Evolutionary conservation across 2,329 filamentous ascomycete genomes (phyloP).

Genomic region (Akanthomyces muscarius): DNA sequence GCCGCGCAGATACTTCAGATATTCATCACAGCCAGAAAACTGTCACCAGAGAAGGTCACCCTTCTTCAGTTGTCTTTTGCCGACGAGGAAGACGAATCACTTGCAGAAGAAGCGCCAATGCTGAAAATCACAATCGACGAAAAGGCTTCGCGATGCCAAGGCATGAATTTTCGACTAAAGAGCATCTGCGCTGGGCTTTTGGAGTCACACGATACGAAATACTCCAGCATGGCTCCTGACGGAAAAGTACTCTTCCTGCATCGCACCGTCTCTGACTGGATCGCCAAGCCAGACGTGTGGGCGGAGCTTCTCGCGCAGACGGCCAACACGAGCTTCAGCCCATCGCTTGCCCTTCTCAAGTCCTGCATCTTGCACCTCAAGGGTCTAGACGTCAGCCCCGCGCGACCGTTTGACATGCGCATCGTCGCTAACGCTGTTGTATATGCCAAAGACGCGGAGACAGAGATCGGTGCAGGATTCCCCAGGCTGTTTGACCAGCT

Average conservation of each 20-base stretch:
- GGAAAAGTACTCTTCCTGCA: constrained; percentile 4
- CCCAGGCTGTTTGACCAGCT: constrained; percentile 4
- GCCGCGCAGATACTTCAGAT: constrained; percentile 2
- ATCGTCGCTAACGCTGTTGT: background rate
- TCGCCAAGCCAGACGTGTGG: constrained; percentile 1
- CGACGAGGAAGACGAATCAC: background rate
- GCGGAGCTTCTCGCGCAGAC: background rate
- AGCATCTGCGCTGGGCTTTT: constrained; percentile 7
- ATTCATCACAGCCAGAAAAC: background rate
- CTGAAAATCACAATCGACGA: background rate
- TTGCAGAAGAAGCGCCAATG: constrained; percentile 7
- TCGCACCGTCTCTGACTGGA: constrained; percentile 13
- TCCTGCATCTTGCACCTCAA: constrained; percentile 2
- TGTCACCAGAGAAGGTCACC: background rate
- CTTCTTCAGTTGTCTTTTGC: constrained; percentile 5
- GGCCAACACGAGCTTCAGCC: background rate
- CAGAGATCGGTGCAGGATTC: background rate
- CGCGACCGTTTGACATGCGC: background rate
- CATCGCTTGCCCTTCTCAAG: constrained; percentile 3
- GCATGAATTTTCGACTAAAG: background rate
- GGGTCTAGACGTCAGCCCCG: background rate
- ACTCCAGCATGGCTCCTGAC: constrained; percentile 8
- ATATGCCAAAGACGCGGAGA: background rate
- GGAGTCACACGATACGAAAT: background rate
- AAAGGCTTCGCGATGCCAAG: background rate